Evolutionary conservation across 1,284 basidiomycete species (phyloP).

Genomic region (Ustanciosporium gigantosporum): DNA sequence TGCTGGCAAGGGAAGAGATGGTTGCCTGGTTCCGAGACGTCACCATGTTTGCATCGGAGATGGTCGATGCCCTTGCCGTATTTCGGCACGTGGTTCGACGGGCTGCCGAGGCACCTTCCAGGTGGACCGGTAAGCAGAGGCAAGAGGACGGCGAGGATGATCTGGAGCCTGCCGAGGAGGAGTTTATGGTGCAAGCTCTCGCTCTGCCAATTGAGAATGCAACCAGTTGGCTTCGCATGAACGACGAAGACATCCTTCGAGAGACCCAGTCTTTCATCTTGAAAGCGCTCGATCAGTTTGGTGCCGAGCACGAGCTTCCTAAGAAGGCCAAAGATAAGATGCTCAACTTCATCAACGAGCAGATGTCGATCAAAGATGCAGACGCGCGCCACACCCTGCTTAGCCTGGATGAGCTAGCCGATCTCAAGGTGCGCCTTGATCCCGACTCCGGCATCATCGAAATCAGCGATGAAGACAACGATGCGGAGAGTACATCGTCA

Average conservation of each 20-base stretch:
- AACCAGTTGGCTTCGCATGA: constrained; percentile 57
- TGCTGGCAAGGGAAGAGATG: constrained; percentile 45
- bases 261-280: constrained; percentile 52
- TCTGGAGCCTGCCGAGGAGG: constrained; percentile 17
- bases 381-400: constrained; percentile 46
- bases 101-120: constrained; percentile 27
- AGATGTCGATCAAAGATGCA: constrained; percentile 43
- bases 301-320: constrained; percentile 35
- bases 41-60: constrained; percentile 52
- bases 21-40: constrained; percentile 59
- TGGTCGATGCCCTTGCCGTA: constrained; percentile 48
- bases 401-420: constrained; percentile 42
- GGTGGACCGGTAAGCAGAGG: constrained; percentile 12
- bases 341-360: constrained; percentile 49
- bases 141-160: constrained; percentile 13
- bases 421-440: constrained; percentile 44
- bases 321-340: constrained; percentile 36
- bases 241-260: constrained; percentile 56
- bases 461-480: constrained; percentile 37
- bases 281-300: constrained; percentile 47
- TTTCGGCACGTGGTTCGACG: constrained; percentile 40
- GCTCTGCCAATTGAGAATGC: constrained; percentile 50
- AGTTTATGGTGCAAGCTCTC: constrained; percentile 40
- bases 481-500: constrained; percentile 19
- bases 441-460: constrained; percentile 20